Evolutionary conservation across 768 basidiomycete genomes (phyloP).

Genomic region (Boletus huronensis): DNA sequence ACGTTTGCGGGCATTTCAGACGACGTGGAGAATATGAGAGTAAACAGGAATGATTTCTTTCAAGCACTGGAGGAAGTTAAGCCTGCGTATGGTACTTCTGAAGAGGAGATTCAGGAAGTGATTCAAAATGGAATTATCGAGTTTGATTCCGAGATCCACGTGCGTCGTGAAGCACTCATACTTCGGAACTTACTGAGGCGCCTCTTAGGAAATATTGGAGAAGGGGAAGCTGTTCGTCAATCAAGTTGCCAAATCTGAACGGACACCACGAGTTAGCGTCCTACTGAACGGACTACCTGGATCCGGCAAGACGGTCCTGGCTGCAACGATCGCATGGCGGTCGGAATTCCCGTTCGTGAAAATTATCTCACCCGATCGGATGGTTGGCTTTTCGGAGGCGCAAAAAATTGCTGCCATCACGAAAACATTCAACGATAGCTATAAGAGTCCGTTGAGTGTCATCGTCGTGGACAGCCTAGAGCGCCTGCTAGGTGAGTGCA

Average conservation of each 20-base stretch:
- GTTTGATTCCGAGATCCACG: conserved; percentile 71
- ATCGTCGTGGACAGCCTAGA: conserved; percentile 96
- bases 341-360: conserved; percentile 99
- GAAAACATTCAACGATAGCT: conserved; percentile 92
- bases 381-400: conserved; percentile 93
- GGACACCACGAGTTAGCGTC: conserved; percentile 89
- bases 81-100: conserved; percentile 95
- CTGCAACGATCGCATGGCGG: conserved; percentile 87
- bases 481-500: conserved; percentile 73
- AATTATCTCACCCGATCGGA: conserved; percentile 89
- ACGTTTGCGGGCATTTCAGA: conserved; percentile 96
- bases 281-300: conserved; percentile 88
- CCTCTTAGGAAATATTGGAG: conserved; percentile 70
- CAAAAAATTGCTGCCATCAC: conserved; percentile 90
- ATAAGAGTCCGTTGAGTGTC: conserved; percentile 96
- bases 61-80: conserved; percentile 91
- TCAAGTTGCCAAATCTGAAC: conserved; percentile 85
- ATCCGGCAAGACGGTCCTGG: conserved; percentile 92
- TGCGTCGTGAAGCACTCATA: conserved; percentile 29
- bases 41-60: conserved; percentile 83
- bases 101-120: conserved; percentile 90
- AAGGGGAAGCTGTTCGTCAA: conserved; percentile 89
- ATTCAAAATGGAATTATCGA: conserved; percentile 97
- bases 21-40: conserved; percentile 90
- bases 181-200: neutral